Conservation (phyloP, 345 rosid species). For the Carallia pectinifolia region DNA sequence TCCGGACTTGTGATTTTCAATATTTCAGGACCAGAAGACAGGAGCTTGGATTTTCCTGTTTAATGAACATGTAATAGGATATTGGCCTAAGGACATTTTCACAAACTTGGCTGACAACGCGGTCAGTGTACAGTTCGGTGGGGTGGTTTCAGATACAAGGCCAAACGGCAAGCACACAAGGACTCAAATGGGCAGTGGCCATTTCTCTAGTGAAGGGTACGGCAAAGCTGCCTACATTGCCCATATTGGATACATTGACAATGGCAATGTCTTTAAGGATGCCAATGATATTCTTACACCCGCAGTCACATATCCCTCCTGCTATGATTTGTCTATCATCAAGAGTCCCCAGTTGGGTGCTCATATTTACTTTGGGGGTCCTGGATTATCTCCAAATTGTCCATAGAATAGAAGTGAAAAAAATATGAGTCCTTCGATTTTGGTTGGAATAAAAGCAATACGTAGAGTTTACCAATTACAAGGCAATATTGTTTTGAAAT, state of each 20-base stretch:
- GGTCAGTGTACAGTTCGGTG: constrained; percentile 3
- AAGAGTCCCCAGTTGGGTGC: neutral
- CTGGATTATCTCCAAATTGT: neutral
- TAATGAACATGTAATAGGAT: neutral
- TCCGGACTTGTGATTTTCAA: too few species aligned
- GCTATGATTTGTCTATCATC: constrained; percentile 1
- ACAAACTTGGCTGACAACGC: neutral
- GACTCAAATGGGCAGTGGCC: constrained; percentile 23
- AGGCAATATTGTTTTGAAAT: too few species aligned
- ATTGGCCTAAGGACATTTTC: constrained; percentile 11
- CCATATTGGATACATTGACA: neutral
- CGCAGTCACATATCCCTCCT: neutral
- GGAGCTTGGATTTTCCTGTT: constrained; percentile 17
- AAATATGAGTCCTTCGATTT: neutral
- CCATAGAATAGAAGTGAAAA: neutral
- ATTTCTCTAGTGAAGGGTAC: constrained; percentile 12
- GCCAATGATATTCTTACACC: neutral
- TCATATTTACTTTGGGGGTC: constrained; percentile 18
- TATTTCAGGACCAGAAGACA: neutral
- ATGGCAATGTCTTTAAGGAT: neutral
- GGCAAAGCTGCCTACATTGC: neutral
- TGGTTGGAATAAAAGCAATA: neutral
- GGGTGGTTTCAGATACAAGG: neutral
- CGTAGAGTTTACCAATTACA: too few species aligned
- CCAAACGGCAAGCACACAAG: neutral